A percentile compares a stretch with the other conserved stretches of the same genome.
phyloP scores from a whole-genome alignment of 2,329 filamentous ascomycete genomes.

The Zasmidium citrigriseum region DNA sequence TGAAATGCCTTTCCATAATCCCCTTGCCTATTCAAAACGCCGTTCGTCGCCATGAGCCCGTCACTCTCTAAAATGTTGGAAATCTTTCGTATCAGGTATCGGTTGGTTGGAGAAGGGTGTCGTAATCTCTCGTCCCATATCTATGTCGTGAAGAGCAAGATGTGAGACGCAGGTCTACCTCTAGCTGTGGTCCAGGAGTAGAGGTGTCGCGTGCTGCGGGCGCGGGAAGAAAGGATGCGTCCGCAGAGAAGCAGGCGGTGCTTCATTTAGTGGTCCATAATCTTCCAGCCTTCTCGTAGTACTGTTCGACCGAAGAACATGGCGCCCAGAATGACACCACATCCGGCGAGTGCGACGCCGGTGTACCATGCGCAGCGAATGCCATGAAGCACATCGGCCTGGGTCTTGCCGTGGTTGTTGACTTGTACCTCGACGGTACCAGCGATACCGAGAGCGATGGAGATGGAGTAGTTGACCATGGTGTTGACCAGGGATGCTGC shows the following conservation, averaged over 20 bases:
- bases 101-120: background rate
- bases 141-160: background rate
- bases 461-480: slow-evolving; percentile 68
- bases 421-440: slow-evolving; percentile 60
- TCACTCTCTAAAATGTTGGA: background rate
- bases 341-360: slow-evolving; percentile 32
- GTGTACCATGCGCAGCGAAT: slow-evolving; percentile 44
- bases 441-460: slow-evolving; percentile 64
- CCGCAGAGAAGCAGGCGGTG: background rate
- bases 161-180: background rate
- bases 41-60: background rate
- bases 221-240: background rate
- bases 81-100: background rate
- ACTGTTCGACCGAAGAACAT: slow-evolving; percentile 23
- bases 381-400: slow-evolving; percentile 35
- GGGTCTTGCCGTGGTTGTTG: slow-evolving; percentile 36
- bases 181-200: background rate
- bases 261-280: slow-evolving; percentile 16
- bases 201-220: background rate
- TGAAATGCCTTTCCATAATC: background rate
- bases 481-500: slow-evolving; percentile 61
- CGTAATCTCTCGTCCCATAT: background rate
- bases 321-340: slow-evolving; percentile 26
- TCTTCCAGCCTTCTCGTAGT: slow-evolving; percentile 18
- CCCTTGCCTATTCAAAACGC: background rate